Evolutionary conservation across 1,284 basidiomycete species (phyloP).

Genomic region (Cutaneotrichosporon sp.): DNA sequence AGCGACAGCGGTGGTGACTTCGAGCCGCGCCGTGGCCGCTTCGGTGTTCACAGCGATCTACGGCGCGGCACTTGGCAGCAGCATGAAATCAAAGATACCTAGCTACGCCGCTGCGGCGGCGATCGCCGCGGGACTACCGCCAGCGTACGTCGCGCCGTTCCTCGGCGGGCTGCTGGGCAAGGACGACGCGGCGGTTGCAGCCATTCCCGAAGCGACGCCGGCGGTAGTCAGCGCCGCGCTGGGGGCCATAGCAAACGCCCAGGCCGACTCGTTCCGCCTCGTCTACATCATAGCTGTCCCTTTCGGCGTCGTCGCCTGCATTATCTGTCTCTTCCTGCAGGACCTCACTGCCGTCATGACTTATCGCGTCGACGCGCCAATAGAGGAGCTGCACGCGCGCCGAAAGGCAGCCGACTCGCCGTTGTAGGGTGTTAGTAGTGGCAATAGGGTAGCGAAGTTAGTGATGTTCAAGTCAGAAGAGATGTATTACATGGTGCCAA

Average conservation of each 20-base stretch:
- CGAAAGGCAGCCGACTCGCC: no score
- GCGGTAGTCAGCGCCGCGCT: conserved; percentile 7
- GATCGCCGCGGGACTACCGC: conserved; percentile 12
- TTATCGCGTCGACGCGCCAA: conserved; percentile 12
- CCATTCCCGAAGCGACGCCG: conserved; percentile 10
- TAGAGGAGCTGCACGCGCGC: conserved; percentile 11
- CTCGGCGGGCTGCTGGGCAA: conserved; percentile 1
- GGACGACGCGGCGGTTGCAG: not conserved
- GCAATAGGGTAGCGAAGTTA: no score
- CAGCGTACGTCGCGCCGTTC: conserved; percentile 9
- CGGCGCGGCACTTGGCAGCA: conserved; percentile 11
- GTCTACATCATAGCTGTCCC: conserved; percentile 13
- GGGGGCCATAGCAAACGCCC: not conserved
- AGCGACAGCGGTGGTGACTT: conserved; percentile 18
- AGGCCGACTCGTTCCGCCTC: conserved; percentile 5
- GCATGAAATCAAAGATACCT: conserved; percentile 12
- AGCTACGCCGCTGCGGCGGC: conserved; percentile 15
- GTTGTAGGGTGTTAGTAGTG: no score
- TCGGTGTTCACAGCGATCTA: conserved; percentile 20
- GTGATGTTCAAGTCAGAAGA: no score
- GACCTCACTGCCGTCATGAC: conserved; percentile 10
- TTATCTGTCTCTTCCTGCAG: conserved; percentile 2
- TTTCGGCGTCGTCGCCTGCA: conserved; percentile 8
- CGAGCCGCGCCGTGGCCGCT: conserved; percentile 17
- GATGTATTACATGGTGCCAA: no score